phyloP scores from a whole-genome alignment of 2,329 filamentous ascomycete species.

The Orbilia blumenaviensis region DNA sequence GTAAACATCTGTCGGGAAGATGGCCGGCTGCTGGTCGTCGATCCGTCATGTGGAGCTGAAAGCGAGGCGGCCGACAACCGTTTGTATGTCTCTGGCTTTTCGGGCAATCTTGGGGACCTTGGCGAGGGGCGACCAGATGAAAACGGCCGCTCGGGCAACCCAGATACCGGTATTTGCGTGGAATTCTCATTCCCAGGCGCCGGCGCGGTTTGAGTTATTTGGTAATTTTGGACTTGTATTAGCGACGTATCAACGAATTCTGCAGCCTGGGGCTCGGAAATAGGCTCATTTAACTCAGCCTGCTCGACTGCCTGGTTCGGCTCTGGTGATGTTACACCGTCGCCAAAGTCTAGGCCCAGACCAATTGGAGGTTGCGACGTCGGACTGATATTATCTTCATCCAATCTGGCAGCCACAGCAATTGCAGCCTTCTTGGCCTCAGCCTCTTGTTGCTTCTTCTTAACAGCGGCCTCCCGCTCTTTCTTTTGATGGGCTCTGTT shows the following conservation, averaged over 20 bases:
- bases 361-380: slow-evolving; percentile 34
- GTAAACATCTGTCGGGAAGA: slow-evolving; percentile 53
- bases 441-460: slow-evolving; percentile 62
- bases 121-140: slow-evolving; percentile 30
- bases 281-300: slow-evolving; percentile 41
- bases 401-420: slow-evolving; percentile 8
- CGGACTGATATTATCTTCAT: slow-evolving; percentile 29
- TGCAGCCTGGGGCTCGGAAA: slow-evolving; percentile 18
- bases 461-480: slow-evolving; percentile 62
- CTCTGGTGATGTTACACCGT: slow-evolving; percentile 20
- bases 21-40: slow-evolving; percentile 41
- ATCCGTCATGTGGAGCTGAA: slow-evolving; percentile 48
- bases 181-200: slow-evolving; percentile 47
- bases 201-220: slow-evolving; percentile 48
- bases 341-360: slow-evolving; percentile 45
- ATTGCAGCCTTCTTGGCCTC: slow-evolving; percentile 28
- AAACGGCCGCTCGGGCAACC: slow-evolving; percentile 50
- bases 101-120: slow-evolving; percentile 44
- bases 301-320: slow-evolving; percentile 6
- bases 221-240: slow-evolving; percentile 47
- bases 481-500: slow-evolving; percentile 66
- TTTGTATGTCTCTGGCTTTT: slow-evolving; percentile 39
- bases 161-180: slow-evolving; percentile 47
- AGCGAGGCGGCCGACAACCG: slow-evolving; percentile 30
- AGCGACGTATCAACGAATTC: slow-evolving; percentile 28